Evolutionary conservation across 2,329 filamentous ascomycete genomes (phyloP), one percentile per base, ranked within the genome.

Genomic region (Fusarium longipes): DNA sequence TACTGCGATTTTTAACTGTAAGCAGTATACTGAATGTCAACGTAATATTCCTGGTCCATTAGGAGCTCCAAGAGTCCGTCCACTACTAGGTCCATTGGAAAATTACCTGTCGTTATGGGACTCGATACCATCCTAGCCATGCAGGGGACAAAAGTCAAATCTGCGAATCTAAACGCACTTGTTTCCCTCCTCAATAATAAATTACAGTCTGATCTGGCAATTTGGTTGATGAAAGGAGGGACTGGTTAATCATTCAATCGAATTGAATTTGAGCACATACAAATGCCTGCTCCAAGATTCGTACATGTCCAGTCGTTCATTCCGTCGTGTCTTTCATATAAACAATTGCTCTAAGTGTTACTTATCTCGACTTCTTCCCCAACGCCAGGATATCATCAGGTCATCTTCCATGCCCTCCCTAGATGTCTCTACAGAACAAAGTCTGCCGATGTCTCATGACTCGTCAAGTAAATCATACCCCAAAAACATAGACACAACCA

Each of bases 351-450:
- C 24, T 42, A 62, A 25, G 55, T 64, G 52, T 64, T 54, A 48
- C 47, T 59, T 48, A 45, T 58, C 55, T 62, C 38, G 29, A 52
- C 52, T 42, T 45, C 56, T 42, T 49, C 55, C 44, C 56, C 43
- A 72, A 72, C 70, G 70, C 70, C 70, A 43, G 57, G 33, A 70
- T 68, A 57, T 61, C 57, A 65, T 66, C 65, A 63, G 45, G 48
- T 52, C 53, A 68, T 60, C 63, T 54, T 49, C 48, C 55, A 51
- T 57, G 45, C 57, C 53, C 36, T 57, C 57, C 42, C 55, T 33
- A 45, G 18, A 36, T 63, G 18, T 56, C 43, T 56, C 40, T 67
- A 62, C 43, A 47, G 49, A 56, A 63, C 45, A 36, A 44, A 57
- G 27, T 24, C 24, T 20, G 36, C 18, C 11, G 35, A 22, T 39